phyloP scores from a whole-genome alignment of 2,329 filamentous ascomycete species.

The Fusarium heterosporum region DNA sequence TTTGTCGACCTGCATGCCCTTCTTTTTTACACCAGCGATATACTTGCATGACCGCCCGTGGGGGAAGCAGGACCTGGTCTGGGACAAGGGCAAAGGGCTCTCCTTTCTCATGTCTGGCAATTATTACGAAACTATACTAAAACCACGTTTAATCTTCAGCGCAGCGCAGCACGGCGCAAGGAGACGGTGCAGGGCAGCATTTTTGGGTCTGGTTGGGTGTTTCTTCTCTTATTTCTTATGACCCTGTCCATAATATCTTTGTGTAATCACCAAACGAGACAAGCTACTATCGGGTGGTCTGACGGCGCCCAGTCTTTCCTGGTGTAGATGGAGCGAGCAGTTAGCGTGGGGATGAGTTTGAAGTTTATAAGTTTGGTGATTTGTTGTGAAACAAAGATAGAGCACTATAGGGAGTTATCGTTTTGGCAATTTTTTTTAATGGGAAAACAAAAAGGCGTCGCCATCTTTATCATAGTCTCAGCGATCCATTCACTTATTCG shows the following conservation, averaged over 20 bases:
- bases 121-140: conserved; percentile 53
- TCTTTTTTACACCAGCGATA: conserved; percentile 29
- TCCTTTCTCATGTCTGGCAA: conserved; percentile 51
- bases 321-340: conserved; percentile 33
- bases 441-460: conserved; percentile 50
- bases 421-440: conserved; percentile 52
- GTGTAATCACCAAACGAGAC: conserved; percentile 42
- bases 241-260: conserved; percentile 49
- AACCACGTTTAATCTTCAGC: conserved; percentile 51
- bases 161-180: conserved; percentile 55
- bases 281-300: conserved; percentile 21
- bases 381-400: conserved; percentile 49
- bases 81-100: conserved; percentile 39
- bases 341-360: conserved; percentile 44
- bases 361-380: conserved; percentile 43
- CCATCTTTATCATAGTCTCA: conserved; percentile 32
- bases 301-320: conserved; percentile 31
- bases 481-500: neutral
- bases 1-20: conserved; percentile 24
- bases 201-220: conserved; percentile 52
- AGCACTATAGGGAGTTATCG: conserved; percentile 51
- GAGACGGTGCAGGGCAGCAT: conserved; percentile 55
- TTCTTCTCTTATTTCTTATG: conserved; percentile 49
- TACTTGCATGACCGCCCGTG: conserved; percentile 37
- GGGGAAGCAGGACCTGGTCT: conserved; percentile 38